These are phyloP conservation scores for Glycine tomentella DNA, from an alignment of 306 rosid species.

Conservation along the genomic window DNA sequence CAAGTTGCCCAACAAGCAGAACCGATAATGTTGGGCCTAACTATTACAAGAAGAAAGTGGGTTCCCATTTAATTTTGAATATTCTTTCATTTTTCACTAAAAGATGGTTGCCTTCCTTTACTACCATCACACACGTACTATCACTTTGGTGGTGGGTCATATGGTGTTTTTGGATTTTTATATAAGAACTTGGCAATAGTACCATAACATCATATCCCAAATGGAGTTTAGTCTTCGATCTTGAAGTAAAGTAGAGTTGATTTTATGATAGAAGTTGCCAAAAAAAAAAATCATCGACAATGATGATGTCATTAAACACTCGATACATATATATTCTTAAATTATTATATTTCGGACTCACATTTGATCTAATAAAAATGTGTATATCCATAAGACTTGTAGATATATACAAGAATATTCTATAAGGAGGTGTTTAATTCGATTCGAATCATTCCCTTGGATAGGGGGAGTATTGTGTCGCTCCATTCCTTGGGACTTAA, in stretches of 20 bases:
- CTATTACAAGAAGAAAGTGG: conserved; percentile 52
- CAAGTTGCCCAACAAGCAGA: conserved; percentile 43
- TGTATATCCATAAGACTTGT: no score
- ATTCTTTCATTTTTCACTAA: conserved; percentile 57
- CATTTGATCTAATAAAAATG: no score
- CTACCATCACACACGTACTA: conserved; percentile 23
- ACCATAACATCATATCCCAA: conserved; percentile 30
- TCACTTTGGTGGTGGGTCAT: conserved; percentile 49
- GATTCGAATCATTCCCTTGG: no score
- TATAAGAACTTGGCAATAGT: conserved; percentile 6
- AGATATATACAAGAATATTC: no score
- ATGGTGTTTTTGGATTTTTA: conserved; percentile 36
- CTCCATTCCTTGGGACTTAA: no score
- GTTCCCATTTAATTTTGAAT: conserved; percentile 41
- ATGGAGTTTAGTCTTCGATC: neutral
- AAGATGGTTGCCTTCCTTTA: conserved; percentile 49
- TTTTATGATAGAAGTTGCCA: conserved; percentile 37
- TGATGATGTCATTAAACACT: conserved; percentile 13
- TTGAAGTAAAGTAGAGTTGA: neutral
- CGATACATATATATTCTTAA: neutral
- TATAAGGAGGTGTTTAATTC: no score
- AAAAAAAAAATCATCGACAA: conserved; percentile 19
- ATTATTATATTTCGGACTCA: neutral
- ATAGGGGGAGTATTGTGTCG: no score
- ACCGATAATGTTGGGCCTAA: conserved; percentile 34